A percentile compares a stretch with the other conserved stretches of the same genome.
Evolutionary conservation across 768 basidiomycete species (phyloP).

Genomic region (Russula brevipes): DNA sequence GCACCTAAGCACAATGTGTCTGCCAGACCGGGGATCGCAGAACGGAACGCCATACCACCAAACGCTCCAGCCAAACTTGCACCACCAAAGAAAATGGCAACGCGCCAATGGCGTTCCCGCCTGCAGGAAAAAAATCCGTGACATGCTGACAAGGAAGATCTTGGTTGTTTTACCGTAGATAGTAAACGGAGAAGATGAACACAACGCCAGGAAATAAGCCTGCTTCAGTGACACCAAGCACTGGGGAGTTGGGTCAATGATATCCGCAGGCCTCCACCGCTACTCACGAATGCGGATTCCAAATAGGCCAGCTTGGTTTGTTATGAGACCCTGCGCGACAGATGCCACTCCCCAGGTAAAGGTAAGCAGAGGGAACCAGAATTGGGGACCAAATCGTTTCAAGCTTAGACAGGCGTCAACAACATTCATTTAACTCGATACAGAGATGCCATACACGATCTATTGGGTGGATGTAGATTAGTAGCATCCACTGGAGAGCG

Average conservation of each 20-base stretch:
- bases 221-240: constrained; percentile 55
- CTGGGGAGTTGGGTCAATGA: constrained; percentile 29
- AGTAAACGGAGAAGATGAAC: constrained; percentile 56
- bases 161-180: constrained; percentile 36
- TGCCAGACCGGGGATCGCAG: too few relatives aligned
- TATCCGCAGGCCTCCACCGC: not conserved
- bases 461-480: constrained; percentile 20
- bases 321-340: constrained; percentile 51
- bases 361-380: constrained; percentile 59
- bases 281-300: constrained; percentile 50
- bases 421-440: not conserved
- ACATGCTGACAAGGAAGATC: not conserved
- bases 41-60: constrained; percentile 40
- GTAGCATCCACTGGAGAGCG: not conserved
- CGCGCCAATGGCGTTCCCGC: constrained; percentile 54
- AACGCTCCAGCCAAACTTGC: constrained; percentile 61
- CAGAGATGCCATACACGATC: constrained; percentile 37
- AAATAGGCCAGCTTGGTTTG: constrained; percentile 48
- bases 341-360: constrained; percentile 54
- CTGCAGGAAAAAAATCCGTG: constrained; percentile 31
- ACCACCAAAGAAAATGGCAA: constrained; percentile 59
- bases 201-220: constrained; percentile 40
- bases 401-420: constrained; percentile 34
- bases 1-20: constrained; percentile 37
- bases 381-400: constrained; percentile 53